Base-by-base conservation (phyloP, 805 yeast genomes). In the Cyberlindnera japonica region DNA sequence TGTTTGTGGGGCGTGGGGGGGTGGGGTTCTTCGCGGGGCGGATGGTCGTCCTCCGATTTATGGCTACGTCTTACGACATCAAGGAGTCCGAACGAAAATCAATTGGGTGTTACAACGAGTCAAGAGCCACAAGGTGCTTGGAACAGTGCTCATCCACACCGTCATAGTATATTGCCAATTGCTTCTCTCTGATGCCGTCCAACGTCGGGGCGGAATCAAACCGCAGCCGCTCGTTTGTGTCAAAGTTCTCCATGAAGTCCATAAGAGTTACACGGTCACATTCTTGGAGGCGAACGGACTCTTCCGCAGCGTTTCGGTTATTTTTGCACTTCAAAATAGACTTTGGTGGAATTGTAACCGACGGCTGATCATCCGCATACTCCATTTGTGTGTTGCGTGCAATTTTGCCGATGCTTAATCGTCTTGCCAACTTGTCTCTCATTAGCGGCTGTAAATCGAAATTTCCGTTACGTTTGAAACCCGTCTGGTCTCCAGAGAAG, bases 181-280 rank as follows among this genome's bases (percentile, higher is more conserved):
- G 50, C 19, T 39, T 19, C 30, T 43, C 45, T 13, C 50, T 18
- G 13, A 25, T 22, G n/a, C 28, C 18, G 4, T 37, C 48, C 27
- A 47, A 35, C 10, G 17, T 13, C 1, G 27, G 36, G 0, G 38
- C 40, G 2, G 20, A n/a, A 3, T 39, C 37, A 35, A 40, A 12
- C 8, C 51, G 18, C 33, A 25, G 29, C 23, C 33, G 33, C 29
- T 47, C 51, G n/a, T 27, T 32, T 7, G 14, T 10, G 15, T 41
- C 43, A 21, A 47, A 44, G 8, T 23, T n/a, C 17, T 21, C 27
- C 44, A 47, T 22, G 27, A 47, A 47, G 19, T 44, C 44, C 18
- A 17, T 6, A n/a, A 44, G 17, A 17, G 29, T 41, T 8, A 43
- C 35, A 2, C 28, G 8, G 24, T 47, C 50, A 16, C 33, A 26